phyloP scores from a whole-genome alignment of 208 protist genomes.

The Vickermania spadyakhi region DNA sequence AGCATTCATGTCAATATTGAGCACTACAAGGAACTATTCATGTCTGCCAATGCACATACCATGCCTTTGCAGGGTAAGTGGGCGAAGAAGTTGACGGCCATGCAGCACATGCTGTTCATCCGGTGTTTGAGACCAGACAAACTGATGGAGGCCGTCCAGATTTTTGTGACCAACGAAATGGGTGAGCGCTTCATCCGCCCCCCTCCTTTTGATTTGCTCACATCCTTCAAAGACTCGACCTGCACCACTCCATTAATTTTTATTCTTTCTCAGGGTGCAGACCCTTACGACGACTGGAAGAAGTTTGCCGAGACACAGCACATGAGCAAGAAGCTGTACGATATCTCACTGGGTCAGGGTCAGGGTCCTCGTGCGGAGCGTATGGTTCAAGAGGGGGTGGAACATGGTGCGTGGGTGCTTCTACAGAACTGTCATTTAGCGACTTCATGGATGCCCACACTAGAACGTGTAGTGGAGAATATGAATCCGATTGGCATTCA shows the following conservation, averaged over 20 bases:
- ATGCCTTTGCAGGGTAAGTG: slow-evolving; percentile 75
- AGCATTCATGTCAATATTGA: slow-evolving; percentile 67
- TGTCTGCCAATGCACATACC: slow-evolving; percentile 82
- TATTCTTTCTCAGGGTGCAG: slow-evolving; percentile 96
- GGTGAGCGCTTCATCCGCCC: slow-evolving; percentile 94
- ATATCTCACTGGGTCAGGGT: slow-evolving; percentile 97
- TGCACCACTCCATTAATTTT: slow-evolving; percentile 95
- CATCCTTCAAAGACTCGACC: slow-evolving; percentile 93
- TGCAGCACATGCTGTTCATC: slow-evolving; percentile 95
- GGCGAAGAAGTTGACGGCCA: slow-evolving; percentile 65
- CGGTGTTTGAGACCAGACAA: slow-evolving; percentile 96
- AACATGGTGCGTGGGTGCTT: slow-evolving; percentile 94
- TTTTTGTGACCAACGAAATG: slow-evolving; percentile 89
- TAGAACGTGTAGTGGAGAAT: slow-evolving; percentile 95
- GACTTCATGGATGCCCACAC: slow-evolving; percentile 95
- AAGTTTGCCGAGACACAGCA: slow-evolving; percentile 95
- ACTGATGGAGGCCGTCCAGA: slow-evolving; percentile 92
- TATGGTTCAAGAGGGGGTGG: slow-evolving; percentile 90
- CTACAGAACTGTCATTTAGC: slow-evolving; percentile 99
- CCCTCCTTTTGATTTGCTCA: slow-evolving; percentile 94
- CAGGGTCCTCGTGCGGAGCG: slow-evolving; percentile 96
- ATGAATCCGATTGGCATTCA: slow-evolving; percentile 79
- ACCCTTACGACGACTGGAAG: slow-evolving; percentile 94
- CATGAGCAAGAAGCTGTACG: slow-evolving; percentile 92
- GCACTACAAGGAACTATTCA: slow-evolving; percentile 89